Percentiles rank a stretch among this genome's conserved stretches.
phyloP scores from a whole-genome alignment of 1,284 basidiomycete genomes.

The Singerocomus inundabilis region DNA sequence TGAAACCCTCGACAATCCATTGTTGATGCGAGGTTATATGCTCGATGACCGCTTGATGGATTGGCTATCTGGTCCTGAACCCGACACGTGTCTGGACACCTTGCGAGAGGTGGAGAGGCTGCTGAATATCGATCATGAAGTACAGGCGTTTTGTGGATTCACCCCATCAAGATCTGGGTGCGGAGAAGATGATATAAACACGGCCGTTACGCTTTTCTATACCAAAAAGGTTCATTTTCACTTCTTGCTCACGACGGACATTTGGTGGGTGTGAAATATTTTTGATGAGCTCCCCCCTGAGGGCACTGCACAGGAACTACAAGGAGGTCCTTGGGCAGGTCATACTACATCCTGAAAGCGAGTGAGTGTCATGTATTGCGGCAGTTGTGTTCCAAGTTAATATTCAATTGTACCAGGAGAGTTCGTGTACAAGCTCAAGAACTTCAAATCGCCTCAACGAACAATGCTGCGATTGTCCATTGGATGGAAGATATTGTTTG shows the following conservation, averaged over 20 bases:
- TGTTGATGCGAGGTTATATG: neutral
- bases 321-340: neutral
- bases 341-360: too few relatives aligned
- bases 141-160: neutral
- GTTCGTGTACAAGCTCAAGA: too few relatives aligned
- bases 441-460: too few relatives aligned
- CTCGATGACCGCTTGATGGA: neutral
- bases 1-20: neutral
- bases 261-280: conserved; percentile 5
- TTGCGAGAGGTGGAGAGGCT: neutral
- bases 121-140: neutral
- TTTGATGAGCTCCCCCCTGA: neutral
- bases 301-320: conserved; percentile 4
- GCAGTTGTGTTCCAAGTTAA: too few relatives aligned
- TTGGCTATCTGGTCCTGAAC: conserved; percentile 4
- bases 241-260: conserved; percentile 5
- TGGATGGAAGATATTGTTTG: neutral
- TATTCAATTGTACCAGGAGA: too few relatives aligned
- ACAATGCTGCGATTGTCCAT: neutral
- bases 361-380: neutral
- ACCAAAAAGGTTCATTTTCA: conserved; percentile 2
- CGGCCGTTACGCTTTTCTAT: conserved; percentile 1
- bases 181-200: conserved; percentile 1
- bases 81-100: conserved; percentile 1
- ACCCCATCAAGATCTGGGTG: neutral